Evolutionary conservation across 1,284 basidiomycete genomes (phyloP), one percentile per base, ranked within the genome.

Genomic region (Wallemia ichthyophaga): DNA sequence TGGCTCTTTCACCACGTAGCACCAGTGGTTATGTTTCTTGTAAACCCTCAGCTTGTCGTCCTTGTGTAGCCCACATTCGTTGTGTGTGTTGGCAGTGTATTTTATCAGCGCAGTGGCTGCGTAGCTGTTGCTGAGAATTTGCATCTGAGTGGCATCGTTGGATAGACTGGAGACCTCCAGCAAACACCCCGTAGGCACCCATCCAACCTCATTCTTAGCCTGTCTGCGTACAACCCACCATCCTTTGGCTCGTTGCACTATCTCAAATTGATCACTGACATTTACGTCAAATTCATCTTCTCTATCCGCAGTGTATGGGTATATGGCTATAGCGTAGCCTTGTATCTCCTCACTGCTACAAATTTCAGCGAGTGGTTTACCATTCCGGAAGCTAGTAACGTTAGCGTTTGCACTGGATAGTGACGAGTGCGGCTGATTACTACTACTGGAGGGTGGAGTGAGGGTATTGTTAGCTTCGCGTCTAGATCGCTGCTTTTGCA

Each of bases 201-300:
- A 89, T 83, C 85, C 85, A 85, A 58, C 85, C 85, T 67, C 85
- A 81, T 68, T 83, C 80, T 58, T 74, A 70, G 83, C 82, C 69
- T 98, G 94, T 28, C 85, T 79, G 67, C 96, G 89, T 1, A 98
- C 92, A 31, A 95, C 85, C 88, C 92, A 99, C 94, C 94, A 98
- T 0, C 94, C 94, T 62, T 91, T 82, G 17, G 88, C 83, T 62
- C 92, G 82, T 61, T 85, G 86, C 59, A 94, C 73, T 66, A 96
- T 92, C 64, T 95, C 80, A 69, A 94, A 96, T 0, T 85, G 86
- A 66, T 89, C 83, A 31, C 83, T 83, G 28, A 96, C 88, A 55
- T 84, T 80, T 1, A 98, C 92, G 67, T 96, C 88, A 69, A 96
- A 96, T 69, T 99, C 94, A 69, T 98, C 92, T 58, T 87, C 85